These are phyloP conservation scores for Pulveroboletus ravenelii DNA, from an alignment of 768 basidiomycete genomes.

Conservation along the genomic window DNA sequence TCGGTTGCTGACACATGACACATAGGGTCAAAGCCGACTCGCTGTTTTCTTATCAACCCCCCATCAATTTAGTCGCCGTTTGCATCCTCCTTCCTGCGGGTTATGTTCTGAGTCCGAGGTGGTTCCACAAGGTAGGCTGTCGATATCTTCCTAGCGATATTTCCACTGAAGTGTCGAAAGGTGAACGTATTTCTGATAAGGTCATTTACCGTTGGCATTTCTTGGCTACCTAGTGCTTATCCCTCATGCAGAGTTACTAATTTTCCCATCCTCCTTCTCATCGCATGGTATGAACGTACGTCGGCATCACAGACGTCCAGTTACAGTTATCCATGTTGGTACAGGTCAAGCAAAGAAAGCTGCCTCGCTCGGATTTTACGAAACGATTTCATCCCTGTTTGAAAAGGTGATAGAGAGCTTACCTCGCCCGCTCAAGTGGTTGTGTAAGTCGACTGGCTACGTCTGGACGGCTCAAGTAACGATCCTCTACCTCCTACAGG, in stretches of 20 bases:
- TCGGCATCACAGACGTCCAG: background rate
- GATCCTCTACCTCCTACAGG: conserved; percentile 38
- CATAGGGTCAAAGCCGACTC: conserved; percentile 83
- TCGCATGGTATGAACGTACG: conserved; percentile 78
- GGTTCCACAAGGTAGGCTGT: conserved; percentile 87
- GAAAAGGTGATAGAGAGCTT: conserved; percentile 72
- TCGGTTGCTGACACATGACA: conserved; percentile 11
- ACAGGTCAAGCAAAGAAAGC: conserved; percentile 59
- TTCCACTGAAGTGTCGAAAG: conserved; percentile 34
- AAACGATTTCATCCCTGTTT: conserved; percentile 61
- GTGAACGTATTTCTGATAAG: conserved; percentile 87
- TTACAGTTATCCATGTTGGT: background rate
- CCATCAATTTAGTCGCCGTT: conserved; percentile 84
- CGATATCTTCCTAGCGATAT: conserved; percentile 1
- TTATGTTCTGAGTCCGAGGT: conserved; percentile 84
- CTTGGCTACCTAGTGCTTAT: background rate
- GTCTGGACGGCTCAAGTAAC: background rate
- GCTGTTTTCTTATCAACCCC: conserved; percentile 91
- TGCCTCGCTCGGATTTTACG: conserved; percentile 62
- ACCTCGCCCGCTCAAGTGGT: conserved; percentile 67
- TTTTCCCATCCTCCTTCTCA: conserved; percentile 75
- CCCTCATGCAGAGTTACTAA: conserved; percentile 55
- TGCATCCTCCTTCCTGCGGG: conserved; percentile 83
- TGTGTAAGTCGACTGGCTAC: conserved; percentile 48
- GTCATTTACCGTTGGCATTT: conserved; percentile 30